Evolutionary conservation across 306 rosid species (phyloP).

Genomic region (Glycine latifolia): DNA sequence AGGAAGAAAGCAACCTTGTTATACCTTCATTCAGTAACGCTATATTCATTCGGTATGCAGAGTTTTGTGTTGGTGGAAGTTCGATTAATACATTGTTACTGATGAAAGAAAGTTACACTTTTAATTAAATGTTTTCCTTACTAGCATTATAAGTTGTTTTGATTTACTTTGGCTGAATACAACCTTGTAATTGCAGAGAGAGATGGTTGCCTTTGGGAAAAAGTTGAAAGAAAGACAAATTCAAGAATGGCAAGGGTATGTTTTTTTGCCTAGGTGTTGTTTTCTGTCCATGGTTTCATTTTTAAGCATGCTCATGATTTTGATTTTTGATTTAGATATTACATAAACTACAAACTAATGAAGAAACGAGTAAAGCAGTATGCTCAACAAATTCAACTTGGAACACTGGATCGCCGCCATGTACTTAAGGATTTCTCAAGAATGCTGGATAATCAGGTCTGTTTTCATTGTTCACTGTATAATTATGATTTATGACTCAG

Average conservation of each 20-base stretch:
- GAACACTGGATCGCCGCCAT: conserved; percentile 72
- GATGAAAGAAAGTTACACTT: conserved; percentile 13
- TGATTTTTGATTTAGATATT: conserved; percentile 62
- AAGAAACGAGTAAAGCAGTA: conserved; percentile 83
- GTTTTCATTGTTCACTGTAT: background rate
- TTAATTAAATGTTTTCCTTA: conserved; percentile 4
- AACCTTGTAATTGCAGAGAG: conserved; percentile 52
- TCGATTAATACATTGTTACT: background rate
- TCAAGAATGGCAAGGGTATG: conserved; percentile 88
- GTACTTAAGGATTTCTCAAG: conserved; percentile 93
- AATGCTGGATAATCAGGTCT: conserved; percentile 87
- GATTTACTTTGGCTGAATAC: conserved; percentile 25
- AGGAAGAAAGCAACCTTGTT: conserved; percentile 16
- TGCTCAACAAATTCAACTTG: conserved; percentile 81
- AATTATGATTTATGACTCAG: background rate
- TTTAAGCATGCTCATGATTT: conserved; percentile 21
- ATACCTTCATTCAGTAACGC: conserved; percentile 9
- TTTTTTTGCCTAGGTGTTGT: background rate
- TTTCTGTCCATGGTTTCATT: conserved; percentile 14
- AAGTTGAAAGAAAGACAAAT: conserved; percentile 84
- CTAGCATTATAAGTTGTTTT: conserved; percentile 5
- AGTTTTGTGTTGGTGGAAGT: background rate
- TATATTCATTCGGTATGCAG: conserved; percentile 1
- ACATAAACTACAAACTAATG: conserved; percentile 88
- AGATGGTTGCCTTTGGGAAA: conserved; percentile 94